Conservation (phyloP, 352 stramenopile genomes). For the Elongisporangium prolatum region DNA sequence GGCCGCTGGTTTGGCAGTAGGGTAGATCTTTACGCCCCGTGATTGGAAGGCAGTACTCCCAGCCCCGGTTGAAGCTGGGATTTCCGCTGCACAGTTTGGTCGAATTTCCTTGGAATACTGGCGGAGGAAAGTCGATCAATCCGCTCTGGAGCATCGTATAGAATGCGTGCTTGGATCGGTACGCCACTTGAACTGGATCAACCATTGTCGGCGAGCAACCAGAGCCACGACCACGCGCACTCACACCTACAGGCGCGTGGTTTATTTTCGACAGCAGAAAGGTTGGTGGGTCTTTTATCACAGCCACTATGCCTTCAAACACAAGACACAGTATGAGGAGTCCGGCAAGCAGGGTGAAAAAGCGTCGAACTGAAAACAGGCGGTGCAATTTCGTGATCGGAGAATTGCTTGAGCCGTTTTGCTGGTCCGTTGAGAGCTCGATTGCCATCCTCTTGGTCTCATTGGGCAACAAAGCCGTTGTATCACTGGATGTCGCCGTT, state of each 20-base stretch:
- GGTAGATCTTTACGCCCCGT: constrained; percentile 13
- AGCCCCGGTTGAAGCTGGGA: constrained; percentile 4
- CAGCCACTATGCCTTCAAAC: not conserved
- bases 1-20: constrained; percentile 22
- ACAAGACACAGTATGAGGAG: not conserved
- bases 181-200: not conserved
- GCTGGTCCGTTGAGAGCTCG: not conserved
- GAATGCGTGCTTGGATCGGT: not conserved
- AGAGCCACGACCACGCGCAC: not conserved
- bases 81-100: constrained; percentile 13
- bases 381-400: not conserved
- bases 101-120: constrained; percentile 16
- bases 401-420: not conserved
- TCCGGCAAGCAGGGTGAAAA: not conserved
- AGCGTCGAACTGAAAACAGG: not conserved
- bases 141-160: not conserved
- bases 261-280: not conserved
- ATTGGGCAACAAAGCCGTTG: not conserved
- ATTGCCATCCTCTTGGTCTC: not conserved
- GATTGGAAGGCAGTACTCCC: constrained; percentile 35
- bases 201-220: not conserved
- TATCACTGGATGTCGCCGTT: not conserved
- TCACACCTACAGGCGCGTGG: not conserved
- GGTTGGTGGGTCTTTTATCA: not conserved
- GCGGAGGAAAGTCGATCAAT: not conserved